A percentile compares a stretch with the other conserved stretches of the same genome.
These are phyloP conservation scores for Alliaria petiolata DNA, from an alignment of 345 rosid genomes.

Conservation along the genomic window DNA sequence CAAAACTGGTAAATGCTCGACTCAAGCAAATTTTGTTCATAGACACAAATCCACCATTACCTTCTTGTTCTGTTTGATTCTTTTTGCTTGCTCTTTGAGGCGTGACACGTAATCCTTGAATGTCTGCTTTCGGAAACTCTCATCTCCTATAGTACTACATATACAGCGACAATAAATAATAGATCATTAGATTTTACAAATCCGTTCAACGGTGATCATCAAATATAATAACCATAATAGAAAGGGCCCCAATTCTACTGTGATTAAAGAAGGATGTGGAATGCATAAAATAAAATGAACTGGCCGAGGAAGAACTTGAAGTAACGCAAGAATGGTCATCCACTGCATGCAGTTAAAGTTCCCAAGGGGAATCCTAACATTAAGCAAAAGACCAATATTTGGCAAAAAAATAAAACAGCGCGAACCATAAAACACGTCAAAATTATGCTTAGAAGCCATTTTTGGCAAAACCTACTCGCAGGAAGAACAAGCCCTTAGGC, in stretches of 20 bases:
- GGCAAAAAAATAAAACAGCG: not conserved
- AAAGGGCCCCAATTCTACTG: constrained; percentile 14
- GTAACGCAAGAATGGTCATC: not conserved
- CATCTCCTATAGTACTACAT: constrained; percentile 70
- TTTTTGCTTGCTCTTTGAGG: constrained; percentile 64
- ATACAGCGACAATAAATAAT: constrained; percentile 1
- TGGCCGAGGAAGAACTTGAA: not conserved
- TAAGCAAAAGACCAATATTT: not conserved
- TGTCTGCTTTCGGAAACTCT: constrained; percentile 55
- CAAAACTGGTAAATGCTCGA: constrained; percentile 3
- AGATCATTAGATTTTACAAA: not conserved
- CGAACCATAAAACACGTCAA: not conserved
- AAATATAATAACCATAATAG: not conserved
- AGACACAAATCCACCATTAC: constrained; percentile 32
- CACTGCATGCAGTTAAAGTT: not conserved
- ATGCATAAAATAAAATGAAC: not conserved
- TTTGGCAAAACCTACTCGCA: not conserved
- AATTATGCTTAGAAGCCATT: not conserved
- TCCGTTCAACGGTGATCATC: constrained; percentile 2
- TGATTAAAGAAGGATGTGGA: constrained; percentile 7
- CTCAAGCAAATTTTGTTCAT: constrained; percentile 33
- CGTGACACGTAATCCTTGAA: constrained; percentile 64
- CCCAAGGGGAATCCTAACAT: not conserved
- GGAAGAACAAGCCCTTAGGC: not conserved
- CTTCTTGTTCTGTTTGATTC: constrained; percentile 61